Base-by-base conservation (phyloP, 768 basidiomycete genomes). In the Gymnopilus junonius region DNA sequence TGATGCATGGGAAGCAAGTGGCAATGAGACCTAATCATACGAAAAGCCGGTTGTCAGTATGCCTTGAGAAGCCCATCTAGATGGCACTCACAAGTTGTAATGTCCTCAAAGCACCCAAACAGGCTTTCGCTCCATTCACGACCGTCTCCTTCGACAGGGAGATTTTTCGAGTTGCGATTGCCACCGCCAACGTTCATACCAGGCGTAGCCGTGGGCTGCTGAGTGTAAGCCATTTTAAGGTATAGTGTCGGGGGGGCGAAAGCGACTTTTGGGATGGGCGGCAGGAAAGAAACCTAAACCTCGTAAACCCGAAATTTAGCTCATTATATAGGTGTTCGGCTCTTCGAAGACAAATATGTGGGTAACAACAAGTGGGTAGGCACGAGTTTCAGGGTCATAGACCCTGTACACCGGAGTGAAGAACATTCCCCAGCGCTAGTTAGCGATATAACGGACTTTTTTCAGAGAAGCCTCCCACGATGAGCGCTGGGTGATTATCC, bases 1-100 rank as follows among this genome's bases (percentile, higher is more conserved):
- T 66, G 60, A 83, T 66, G 69, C 81, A 83, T 7, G 83, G 82
- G 69, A 72, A 76, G 67, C 70, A 82, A 34, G 71, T 78, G 0
- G 80, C 67, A 23, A 77, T 53, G 34, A 75, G 56, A 62, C 75
- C 81, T 82, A 15, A 25, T 1, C 2, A 31, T 8, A 48, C n/a
- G 15, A 2, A 15, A 11, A 15, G n/a, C 12, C 20, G 20, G 3
- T 8, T 17, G 10, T 5, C n/a, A 23, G 45, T 23, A 2, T n/a
- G n/a, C n/a, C 17, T 23, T 31, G 29, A 54, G n/a, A 5, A 63
- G 12, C 35, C 39, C 42, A 17, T 23, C 21, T 15, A 50, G 12
- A 17, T 1, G 10, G 20, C 8, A 72, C 74, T 34, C 53, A 77
- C 78, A 77, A 20, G 77, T 77, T 57, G 73, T 74, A 29, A 64